phyloP scores from a whole-genome alignment of 2,329 filamentous ascomycete species.

The Penicillium sp. region DNA sequence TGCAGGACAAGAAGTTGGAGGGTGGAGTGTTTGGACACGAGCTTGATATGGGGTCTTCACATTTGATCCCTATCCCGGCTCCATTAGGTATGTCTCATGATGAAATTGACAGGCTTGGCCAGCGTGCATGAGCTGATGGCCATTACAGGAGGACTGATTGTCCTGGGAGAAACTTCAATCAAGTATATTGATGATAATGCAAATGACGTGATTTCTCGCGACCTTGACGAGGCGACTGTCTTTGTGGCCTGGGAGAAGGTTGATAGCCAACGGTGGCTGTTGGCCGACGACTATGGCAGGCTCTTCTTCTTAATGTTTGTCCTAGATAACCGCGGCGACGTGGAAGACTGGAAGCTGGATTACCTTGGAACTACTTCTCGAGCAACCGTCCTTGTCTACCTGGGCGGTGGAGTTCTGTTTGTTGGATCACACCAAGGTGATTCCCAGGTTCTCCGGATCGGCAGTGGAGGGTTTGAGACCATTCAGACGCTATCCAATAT shows the following conservation, averaged over 20 bases:
- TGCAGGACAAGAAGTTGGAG: constrained; percentile 38
- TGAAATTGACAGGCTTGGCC: neutral
- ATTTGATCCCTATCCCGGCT: constrained; percentile 61
- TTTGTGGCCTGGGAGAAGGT: constrained; percentile 91
- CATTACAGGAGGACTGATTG: constrained; percentile 65
- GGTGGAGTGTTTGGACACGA: constrained; percentile 48
- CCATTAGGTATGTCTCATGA: constrained; percentile 49
- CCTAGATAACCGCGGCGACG: constrained; percentile 63
- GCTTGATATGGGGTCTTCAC: constrained; percentile 61
- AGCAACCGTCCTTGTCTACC: constrained; percentile 75
- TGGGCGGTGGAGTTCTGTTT: constrained; percentile 69
- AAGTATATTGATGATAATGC: constrained; percentile 81
- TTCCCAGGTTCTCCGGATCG: constrained; percentile 74
- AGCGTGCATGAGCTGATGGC: constrained; percentile 52
- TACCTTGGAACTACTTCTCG: constrained; percentile 69
- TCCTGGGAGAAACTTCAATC: constrained; percentile 78
- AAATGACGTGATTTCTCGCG: constrained; percentile 64
- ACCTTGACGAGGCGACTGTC: constrained; percentile 72
- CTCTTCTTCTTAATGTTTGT: constrained; percentile 82
- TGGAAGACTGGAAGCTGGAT: constrained; percentile 71
- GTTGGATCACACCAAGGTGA: constrained; percentile 92
- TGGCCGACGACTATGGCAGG: constrained; percentile 87
- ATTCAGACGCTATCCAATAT: constrained; percentile 81
- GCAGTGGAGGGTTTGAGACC: constrained; percentile 62
- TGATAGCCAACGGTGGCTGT: constrained; percentile 77